phyloP scores from a whole-genome alignment of 2,329 filamentous ascomycete species.

The Fusarium avenaceum region DNA sequence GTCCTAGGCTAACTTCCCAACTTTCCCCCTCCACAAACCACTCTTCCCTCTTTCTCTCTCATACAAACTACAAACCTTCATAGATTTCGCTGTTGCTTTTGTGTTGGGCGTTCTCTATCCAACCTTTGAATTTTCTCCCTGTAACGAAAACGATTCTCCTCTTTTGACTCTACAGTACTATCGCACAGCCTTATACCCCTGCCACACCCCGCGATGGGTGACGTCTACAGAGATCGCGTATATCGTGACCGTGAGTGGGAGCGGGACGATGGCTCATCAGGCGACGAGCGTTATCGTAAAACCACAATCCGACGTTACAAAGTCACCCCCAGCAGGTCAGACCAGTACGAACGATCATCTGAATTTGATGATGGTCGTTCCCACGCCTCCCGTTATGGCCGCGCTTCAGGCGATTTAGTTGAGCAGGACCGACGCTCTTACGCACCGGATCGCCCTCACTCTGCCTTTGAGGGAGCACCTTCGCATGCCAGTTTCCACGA shows the following conservation, averaged over 20 bases:
- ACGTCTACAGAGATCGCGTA: conserved; percentile 52
- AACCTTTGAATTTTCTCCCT: conserved; percentile 8
- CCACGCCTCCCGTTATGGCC: conserved; percentile 57
- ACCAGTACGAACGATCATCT: conserved; percentile 58
- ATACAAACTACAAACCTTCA: conserved; percentile 34
- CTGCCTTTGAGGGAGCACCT: conserved; percentile 61
- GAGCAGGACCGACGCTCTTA: conserved; percentile 61
- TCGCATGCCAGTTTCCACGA: conserved; percentile 61
- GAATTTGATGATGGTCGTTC: conserved; percentile 64
- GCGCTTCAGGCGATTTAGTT: conserved; percentile 57
- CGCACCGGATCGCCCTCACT: conserved; percentile 65
- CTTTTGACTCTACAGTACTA: conserved; percentile 24
- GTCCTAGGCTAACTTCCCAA: conserved; percentile 23
- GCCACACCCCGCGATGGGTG: conserved; percentile 52
- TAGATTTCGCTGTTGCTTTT: conserved; percentile 40
- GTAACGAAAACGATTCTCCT: conserved; percentile 2
- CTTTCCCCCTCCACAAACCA: conserved; percentile 35
- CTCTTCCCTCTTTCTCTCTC: conserved; percentile 28
- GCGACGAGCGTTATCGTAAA: conserved; percentile 62
- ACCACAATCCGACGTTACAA: conserved; percentile 68
- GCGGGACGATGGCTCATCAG: conserved; percentile 53
- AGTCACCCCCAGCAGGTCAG: conserved; percentile 59
- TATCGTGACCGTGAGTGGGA: conserved; percentile 54
- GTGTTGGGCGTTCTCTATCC: conserved; percentile 37
- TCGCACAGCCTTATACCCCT: conserved; percentile 32